Evolutionary conservation across 106 monocot species (phyloP), one percentile per base, ranked within the genome.

Genomic region (Dioscorea alata): DNA sequence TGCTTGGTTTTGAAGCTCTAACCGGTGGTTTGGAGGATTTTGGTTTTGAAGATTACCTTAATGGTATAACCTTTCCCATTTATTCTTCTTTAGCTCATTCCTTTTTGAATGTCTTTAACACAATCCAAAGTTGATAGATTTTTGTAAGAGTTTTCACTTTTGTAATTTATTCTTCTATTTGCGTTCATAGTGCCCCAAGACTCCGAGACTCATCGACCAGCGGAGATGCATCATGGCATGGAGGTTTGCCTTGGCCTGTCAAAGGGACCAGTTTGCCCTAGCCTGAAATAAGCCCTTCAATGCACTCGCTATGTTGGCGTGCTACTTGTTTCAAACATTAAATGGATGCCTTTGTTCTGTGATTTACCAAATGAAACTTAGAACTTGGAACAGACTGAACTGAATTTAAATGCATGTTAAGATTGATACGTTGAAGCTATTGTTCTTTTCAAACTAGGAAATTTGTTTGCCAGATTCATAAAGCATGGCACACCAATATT

Each of bases 21-120:
- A 85, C 88, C 13, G 92, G 92, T 72, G 67, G 73, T 65, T 71
- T 88, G 70, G 88, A 93, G 73, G 83, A 83, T 65, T 93, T 93
- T 68, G 83, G 76, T 4, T 80, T 93, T 76, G 88, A 93, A 61
- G 92, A 93, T 83, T 93, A 93, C 67, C 76, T 93, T 25, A 88
- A 83, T 52, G 50, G 92, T 93, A 88, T 71, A 50, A 57, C 8
- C 63, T 42, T 66, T 10, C 51, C 48, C 17, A 22, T 33, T 18
- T 73, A 56, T 3, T 59, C 61, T 3, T 59, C 61, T 13, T 51
- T 23, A 56, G 65, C 54, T 19, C 35, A 35, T n/a, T 15, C 14
- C 19, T 32, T 56, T 28, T 58, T 28, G 18, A 65, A 65, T 57
- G 10, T 64, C 51, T 15, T 68, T 4, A 13, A 52, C 3, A 19